Conservation (phyloP, 139 green algal genomes). For the Chlamydomonas incerta region DNA sequence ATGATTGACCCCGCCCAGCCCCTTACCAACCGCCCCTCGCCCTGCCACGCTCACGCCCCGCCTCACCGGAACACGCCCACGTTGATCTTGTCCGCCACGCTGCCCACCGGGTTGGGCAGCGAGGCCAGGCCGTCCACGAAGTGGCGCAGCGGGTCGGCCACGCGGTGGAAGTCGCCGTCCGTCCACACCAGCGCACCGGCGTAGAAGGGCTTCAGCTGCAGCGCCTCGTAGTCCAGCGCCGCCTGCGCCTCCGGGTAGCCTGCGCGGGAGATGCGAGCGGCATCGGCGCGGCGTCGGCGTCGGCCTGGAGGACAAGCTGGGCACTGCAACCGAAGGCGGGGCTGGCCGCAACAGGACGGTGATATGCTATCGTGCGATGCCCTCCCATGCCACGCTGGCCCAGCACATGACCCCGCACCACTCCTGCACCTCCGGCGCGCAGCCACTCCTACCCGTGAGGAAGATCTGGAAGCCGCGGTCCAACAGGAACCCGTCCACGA, state of each 20-base stretch:
- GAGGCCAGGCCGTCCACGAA: conserved; percentile 79
- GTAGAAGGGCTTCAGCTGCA: conserved; percentile 94
- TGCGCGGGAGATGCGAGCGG: too few relatives aligned
- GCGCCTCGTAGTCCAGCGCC: conserved; percentile 85
- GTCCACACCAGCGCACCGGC: conserved; percentile 88
- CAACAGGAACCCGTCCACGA: conserved; percentile 93
- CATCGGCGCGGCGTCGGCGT: too few relatives aligned
- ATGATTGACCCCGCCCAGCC: too few relatives aligned
- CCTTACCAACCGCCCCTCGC: too few relatives aligned
- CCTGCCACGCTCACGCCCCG: too few relatives aligned
- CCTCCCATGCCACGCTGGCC: too few relatives aligned
- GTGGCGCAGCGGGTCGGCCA: conserved; percentile 86
- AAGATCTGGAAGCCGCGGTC: conserved; percentile 99
- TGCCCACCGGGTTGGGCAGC: conserved; percentile 90
- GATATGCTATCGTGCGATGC: too few relatives aligned
- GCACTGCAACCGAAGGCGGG: too few relatives aligned
- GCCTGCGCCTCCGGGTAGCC: conserved; percentile 67
- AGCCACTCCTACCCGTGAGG: conserved; percentile 81
- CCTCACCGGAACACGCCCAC: conserved; percentile 87
- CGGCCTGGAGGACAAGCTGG: too few relatives aligned
- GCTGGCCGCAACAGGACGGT: too few relatives aligned
- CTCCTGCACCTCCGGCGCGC: too few relatives aligned
- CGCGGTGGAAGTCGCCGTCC: conserved; percentile 72
- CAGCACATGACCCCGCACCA: too few relatives aligned
- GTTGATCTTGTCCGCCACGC: conserved; percentile 79